phyloP scores from a whole-genome alignment of 345 rosid species.

The Cochlearia excelsa region DNA sequence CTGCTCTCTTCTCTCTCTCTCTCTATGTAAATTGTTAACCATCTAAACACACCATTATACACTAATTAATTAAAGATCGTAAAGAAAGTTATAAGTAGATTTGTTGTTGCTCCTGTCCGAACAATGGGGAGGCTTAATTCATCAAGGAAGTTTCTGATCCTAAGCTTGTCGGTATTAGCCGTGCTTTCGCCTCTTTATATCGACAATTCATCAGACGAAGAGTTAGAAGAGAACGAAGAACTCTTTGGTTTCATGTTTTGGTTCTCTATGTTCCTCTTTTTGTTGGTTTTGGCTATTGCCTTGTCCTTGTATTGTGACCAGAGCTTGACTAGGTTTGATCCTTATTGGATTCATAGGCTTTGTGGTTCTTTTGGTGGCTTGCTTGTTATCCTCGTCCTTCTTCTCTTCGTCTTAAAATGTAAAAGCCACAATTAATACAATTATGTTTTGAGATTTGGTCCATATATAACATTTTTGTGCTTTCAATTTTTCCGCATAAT shows the following conservation, averaged over 20 bases:
- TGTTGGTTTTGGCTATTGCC: constrained; percentile 52
- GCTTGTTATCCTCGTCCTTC: constrained; percentile 59
- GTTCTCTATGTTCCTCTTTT: constrained; percentile 55
- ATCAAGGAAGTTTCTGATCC: constrained; percentile 52
- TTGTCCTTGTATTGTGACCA: constrained; percentile 55
- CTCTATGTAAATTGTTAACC: constrained; percentile 13
- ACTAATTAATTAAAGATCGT: constrained; percentile 9
- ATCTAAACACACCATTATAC: constrained; percentile 7
- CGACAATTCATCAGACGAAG: constrained; percentile 37
- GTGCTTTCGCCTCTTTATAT: constrained; percentile 74
- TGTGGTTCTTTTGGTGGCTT: constrained; percentile 91
- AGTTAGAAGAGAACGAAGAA: constrained; percentile 45
- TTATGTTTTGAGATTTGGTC: too few relatives aligned
- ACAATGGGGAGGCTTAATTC: constrained; percentile 37
- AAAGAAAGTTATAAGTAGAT: constrained; percentile 14
- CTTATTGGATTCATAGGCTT: constrained; percentile 78
- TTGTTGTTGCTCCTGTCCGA: not conserved
- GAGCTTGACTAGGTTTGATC: constrained; percentile 68
- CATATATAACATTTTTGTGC: not conserved
- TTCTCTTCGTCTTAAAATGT: constrained; percentile 57
- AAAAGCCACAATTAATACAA: constrained; percentile 32
- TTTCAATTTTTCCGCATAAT: not conserved
- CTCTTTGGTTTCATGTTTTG: constrained; percentile 37
- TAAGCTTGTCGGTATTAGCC: constrained; percentile 51
- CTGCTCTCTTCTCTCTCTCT: constrained; percentile 11